phyloP scores from a whole-genome alignment of 2,329 filamentous ascomycete genomes.

The Fusarium goolgardi region DNA sequence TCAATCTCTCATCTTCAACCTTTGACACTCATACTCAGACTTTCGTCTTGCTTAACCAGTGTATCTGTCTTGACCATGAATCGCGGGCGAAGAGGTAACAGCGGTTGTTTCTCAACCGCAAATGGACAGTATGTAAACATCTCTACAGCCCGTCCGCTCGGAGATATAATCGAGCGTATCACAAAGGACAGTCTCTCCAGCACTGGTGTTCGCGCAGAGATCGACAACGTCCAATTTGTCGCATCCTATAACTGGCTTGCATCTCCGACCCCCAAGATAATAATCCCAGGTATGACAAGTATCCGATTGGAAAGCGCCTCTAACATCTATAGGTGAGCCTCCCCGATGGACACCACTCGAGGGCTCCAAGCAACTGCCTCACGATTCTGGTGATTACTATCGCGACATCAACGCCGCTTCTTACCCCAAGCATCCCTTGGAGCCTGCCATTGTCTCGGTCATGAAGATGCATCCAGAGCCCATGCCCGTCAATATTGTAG shows the following conservation, averaged over 20 bases:
- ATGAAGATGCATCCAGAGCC: slow-evolving; percentile 43
- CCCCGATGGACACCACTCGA: slow-evolving; percentile 39
- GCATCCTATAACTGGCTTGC: slow-evolving; percentile 65
- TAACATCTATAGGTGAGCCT: slow-evolving; percentile 40
- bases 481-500: slow-evolving; percentile 65
- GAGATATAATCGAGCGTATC: slow-evolving; percentile 42
- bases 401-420: slow-evolving; percentile 66
- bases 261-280: slow-evolving; percentile 55
- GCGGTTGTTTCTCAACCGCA: too few species aligned
- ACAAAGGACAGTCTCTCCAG: slow-evolving; percentile 10
- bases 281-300: slow-evolving; percentile 54
- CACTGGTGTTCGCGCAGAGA: slow-evolving; percentile 27
- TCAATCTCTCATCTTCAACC: not conserved
- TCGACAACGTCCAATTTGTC: slow-evolving; percentile 54
- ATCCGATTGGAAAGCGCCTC: not conserved
- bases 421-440: slow-evolving; percentile 62
- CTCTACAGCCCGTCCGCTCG: slow-evolving; percentile 34
- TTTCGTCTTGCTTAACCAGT: not conserved
- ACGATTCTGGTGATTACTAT: slow-evolving; percentile 62
- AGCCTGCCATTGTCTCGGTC: slow-evolving; percentile 60
- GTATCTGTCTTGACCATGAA: not conserved
- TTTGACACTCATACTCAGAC: not conserved
- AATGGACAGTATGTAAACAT: too few species aligned
- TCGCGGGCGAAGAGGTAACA: not conserved
- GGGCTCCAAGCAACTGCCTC: not conserved